Evolutionary conservation across 1,139 yeast genomes (phyloP).

Genomic region (Candida buenavistaensis): DNA sequence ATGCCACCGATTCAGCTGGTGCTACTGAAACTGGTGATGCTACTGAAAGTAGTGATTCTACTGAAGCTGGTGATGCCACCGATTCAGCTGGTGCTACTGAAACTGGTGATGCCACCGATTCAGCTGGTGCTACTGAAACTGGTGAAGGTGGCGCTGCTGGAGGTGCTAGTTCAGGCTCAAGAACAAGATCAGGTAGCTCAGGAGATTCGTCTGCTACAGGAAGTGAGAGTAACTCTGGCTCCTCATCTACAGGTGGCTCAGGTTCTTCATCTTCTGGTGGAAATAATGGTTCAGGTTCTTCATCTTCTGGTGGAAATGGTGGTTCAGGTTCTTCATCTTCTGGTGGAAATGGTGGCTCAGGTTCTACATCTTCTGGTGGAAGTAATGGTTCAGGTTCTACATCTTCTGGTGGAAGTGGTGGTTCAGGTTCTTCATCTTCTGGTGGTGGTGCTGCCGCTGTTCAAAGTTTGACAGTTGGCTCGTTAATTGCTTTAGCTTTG

Average conservation of each 20-base stretch:
- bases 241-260: constrained; percentile 9
- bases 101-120: constrained; percentile 4
- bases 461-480: constrained; percentile 2
- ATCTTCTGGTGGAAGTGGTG: too few species aligned
- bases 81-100: constrained; percentile 6
- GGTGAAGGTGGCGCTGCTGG: constrained; percentile 5
- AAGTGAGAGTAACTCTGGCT: constrained; percentile 6
- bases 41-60: constrained; percentile 5
- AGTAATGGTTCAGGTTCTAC: constrained; percentile 3
- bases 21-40: constrained; percentile 13
- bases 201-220: too few species aligned
- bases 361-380: constrained; percentile 1
- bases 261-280: too few species aligned
- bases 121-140: constrained; percentile 2
- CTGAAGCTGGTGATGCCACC: constrained; percentile 5
- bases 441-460: constrained; percentile 1
- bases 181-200: constrained; percentile 6
- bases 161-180: constrained; percentile 1
- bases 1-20: constrained; percentile 1
- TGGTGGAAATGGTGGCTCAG: too few species aligned
- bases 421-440: not conserved
- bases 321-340: constrained; percentile 1
- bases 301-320: not conserved
- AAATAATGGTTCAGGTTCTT: constrained; percentile 7
- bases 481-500: constrained; percentile 5